Base-by-base conservation (phyloP, 2,329 filamentous ascomycete species). In the Venturia effusa region DNA sequence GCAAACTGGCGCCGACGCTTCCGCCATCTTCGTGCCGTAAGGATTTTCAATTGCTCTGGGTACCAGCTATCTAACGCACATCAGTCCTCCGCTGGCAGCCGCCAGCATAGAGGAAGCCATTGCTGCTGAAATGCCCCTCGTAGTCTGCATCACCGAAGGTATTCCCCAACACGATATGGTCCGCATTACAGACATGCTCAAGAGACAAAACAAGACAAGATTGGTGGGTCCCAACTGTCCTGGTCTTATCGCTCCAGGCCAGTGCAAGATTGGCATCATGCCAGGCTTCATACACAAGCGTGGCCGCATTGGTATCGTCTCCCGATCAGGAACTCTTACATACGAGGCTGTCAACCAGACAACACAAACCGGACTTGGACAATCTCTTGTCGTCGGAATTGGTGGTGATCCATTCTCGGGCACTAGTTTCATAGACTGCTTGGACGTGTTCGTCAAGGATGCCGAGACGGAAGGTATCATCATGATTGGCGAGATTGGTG, bases 261-360 rank as follows among this genome's bases (percentile, higher is more conserved):
- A 96, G 86, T 99, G 94, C 87, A 99, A 99, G 84, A 97, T 99
- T 75, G 94, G 94, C 76, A 99, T 99, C 82, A 97, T 99, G 94
- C 91, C 94, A 69, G 94, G 94, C 73, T 97, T 97, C 84, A 97
- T 99, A 82, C 94, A 99, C 87, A 97, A 97, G 86, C 91, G 92
- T 79, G 94, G 94, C 72, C 92, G 94, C 77, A 92, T 99, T 75
- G 94, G 94, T 75, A 97, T 99, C 78, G 94, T 99, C 79, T 97
- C 92, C 72, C 90, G 94, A 73, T 97, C 94, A 74, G 94, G 94
- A 74, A 99, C 94, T 70, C 87, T 99, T 68, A 99, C 94, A 74
- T 99, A 99, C 83, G 94, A 99, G 83, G 94, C 94, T 75, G 94
- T 99, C 80, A 97, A 97, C 85, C 94, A 99, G 82, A 99, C 94